phyloP scores from a whole-genome alignment of 805 yeast genomes.

The Cyberlindnera suaveolens region DNA sequence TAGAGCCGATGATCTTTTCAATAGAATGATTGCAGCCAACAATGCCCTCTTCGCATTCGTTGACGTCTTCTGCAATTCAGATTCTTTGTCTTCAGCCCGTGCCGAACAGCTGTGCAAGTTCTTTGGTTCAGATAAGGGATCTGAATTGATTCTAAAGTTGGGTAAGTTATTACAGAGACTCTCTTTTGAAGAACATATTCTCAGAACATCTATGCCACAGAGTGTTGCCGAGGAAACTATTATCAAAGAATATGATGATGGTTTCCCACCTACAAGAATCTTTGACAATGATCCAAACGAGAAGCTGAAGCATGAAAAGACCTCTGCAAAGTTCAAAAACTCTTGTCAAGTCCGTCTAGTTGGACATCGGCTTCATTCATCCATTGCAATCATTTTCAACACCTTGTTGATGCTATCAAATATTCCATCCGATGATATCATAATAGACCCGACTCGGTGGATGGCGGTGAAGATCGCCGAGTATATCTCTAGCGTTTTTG shows the following conservation, averaged over 20 bases:
- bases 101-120: constrained; percentile 30
- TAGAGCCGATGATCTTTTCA: constrained; percentile 21
- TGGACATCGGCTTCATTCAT: constrained; percentile 41
- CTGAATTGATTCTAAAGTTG: constrained; percentile 34
- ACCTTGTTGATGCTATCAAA: constrained; percentile 40
- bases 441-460: constrained; percentile 29
- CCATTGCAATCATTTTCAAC: constrained; percentile 35
- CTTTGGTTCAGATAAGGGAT: constrained; percentile 38
- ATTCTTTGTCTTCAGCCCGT: constrained; percentile 36
- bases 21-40: constrained; percentile 28
- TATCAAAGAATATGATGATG: constrained; percentile 26
- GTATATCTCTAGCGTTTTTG: constrained; percentile 20
- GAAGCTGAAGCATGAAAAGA: constrained; percentile 32
- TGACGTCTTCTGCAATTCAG: constrained; percentile 51
- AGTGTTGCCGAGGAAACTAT: constrained; percentile 39
- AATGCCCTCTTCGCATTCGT: constrained; percentile 46
- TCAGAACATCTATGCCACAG: constrained; percentile 44
- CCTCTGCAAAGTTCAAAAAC: constrained; percentile 58
- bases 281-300: constrained; percentile 35
- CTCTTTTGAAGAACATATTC: constrained; percentile 49
- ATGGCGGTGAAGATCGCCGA: constrained; percentile 37
- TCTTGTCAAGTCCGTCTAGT: constrained; percentile 49
- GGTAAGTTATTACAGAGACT: constrained; percentile 43
- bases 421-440: constrained; percentile 41
- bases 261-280: constrained; percentile 35